Base-by-base conservation (phyloP, 768 basidiomycete species). In the Tulasnella sp. region DNA sequence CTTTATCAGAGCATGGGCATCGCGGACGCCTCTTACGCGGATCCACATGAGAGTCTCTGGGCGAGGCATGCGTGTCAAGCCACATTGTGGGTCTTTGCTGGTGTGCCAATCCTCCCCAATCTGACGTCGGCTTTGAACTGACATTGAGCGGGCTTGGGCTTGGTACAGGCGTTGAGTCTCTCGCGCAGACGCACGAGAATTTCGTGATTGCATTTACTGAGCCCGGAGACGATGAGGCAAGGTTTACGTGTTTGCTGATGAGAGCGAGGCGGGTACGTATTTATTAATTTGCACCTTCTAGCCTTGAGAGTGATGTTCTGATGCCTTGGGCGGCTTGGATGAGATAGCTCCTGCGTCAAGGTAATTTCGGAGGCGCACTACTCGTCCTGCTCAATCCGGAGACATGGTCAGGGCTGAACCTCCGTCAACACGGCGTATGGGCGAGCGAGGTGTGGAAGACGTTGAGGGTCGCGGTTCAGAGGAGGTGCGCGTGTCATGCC, bases 381-480 rank as follows among this genome's bases (percentile, higher is more conserved):
- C 70, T 78, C 21, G 72, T 78, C 42, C 75, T 92, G 11, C 71
- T 91, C 10, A 80, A 85, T 59, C 82, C 85, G 0, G 72, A 76
- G 29, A 78, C 83, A 15, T 92, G 89, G 88, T 71, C 75, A 1
- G 80, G 83, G 4, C 70, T 92, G 49, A 75, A 76, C 11, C 68
- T 86, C 19, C 72, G 76, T 38, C 83, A 85, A 67, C 86, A 86
- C 68, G 71, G 73, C n/a, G 70, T 75, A 31, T 92, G 90, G 89
- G 81, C 84, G 19, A 73, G 75, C 49, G 79, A 84, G 66, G 76
- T 90, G 46, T 92, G 88, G 90, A 80, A 87, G 66, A 78, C 87
- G 54, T 73, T 92, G 25, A 77, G 76, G 11, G 69, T 88, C 60
- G 78, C 84, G 22, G 78, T 83, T 11, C 80, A 79, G 60, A 80